Conservation (phyloP, 306 rosid genomes). For the Sicyos baderoa region DNA sequence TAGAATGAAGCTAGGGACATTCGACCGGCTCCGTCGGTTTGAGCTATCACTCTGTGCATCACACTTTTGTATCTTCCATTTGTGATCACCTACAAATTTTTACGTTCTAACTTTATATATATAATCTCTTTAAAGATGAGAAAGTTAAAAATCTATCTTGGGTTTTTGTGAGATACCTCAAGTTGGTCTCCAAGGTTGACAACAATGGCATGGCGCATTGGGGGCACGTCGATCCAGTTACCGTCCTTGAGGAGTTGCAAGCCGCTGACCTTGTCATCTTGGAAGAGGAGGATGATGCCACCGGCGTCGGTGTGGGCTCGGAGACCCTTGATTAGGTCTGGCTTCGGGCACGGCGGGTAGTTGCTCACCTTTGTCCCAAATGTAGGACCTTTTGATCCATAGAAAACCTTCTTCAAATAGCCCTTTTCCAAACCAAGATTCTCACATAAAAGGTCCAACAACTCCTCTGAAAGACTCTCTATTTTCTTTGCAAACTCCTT, state of each 20-base stretch:
- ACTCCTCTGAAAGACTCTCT: slow-evolving; percentile 67
- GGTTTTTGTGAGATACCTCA: slow-evolving; percentile 38
- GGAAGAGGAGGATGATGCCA: slow-evolving; percentile 83
- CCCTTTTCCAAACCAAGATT: slow-evolving; percentile 87
- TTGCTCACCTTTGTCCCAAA: slow-evolving; percentile 90
- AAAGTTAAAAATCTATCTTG: too few species aligned
- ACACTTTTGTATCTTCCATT: slow-evolving; percentile 92
- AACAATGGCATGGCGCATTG: slow-evolving; percentile 80
- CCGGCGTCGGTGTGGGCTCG: slow-evolving; percentile 94
- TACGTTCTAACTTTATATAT: too few species aligned
- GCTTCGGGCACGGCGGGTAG: slow-evolving; percentile 82
- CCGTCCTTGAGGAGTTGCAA: slow-evolving; percentile 81
- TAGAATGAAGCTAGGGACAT: slow-evolving; percentile 94
- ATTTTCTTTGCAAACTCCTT: slow-evolving; percentile 65
- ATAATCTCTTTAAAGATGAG: too few species aligned
- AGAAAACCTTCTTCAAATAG: slow-evolving; percentile 61
- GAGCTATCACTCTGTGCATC: slow-evolving; percentile 78
- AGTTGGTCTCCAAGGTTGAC: slow-evolving; percentile 86
- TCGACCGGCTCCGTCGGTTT: slow-evolving; percentile 48
- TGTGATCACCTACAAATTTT: slow-evolving; percentile 36
- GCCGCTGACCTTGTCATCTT: slow-evolving; percentile 84
- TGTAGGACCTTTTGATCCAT: slow-evolving; percentile 74
- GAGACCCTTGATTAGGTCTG: slow-evolving; percentile 80
- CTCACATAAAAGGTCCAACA: slow-evolving; percentile 74
- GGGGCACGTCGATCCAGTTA: slow-evolving; percentile 83